These are phyloP conservation scores for Hypoxylon sp. DNA, from an alignment of 2,329 filamentous ascomycete species.

Conservation along the genomic window DNA sequence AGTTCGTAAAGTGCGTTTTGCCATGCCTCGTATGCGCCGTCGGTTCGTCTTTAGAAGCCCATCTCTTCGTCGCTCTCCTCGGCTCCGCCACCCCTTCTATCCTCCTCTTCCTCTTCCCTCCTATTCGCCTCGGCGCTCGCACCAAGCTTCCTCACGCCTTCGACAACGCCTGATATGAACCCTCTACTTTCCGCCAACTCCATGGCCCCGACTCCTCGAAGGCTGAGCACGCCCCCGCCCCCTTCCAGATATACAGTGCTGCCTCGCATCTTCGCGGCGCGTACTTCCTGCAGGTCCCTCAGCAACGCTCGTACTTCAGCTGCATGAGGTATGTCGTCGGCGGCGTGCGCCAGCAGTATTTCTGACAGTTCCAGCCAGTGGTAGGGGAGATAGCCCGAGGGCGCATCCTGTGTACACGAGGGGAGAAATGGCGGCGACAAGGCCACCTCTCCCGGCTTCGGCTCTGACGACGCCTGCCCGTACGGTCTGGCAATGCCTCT, in stretches of 20 bases:
- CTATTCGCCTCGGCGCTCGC: constrained; percentile 82
- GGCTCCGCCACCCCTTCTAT: constrained; percentile 66
- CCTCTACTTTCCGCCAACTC: constrained; percentile 89
- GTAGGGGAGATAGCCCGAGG: constrained; percentile 82
- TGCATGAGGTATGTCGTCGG: constrained; percentile 81
- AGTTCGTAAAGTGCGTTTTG: constrained; percentile 13
- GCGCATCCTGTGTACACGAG: constrained; percentile 77
- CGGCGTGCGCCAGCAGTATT: constrained; percentile 85
- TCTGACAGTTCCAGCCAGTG: constrained; percentile 96
- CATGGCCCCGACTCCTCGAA: constrained; percentile 87
- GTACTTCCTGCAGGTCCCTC: constrained; percentile 85
- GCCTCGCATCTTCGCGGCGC: constrained; percentile 87
- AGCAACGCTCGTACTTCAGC: constrained; percentile 81
- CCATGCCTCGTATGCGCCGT: constrained; percentile 9
- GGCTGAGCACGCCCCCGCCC: constrained; percentile 75
- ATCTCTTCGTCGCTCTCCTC: constrained; percentile 72
- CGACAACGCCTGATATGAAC: constrained; percentile 87
- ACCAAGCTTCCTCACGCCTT: constrained; percentile 86
- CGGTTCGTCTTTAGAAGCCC: constrained; percentile 44
- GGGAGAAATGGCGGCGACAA: constrained; percentile 82
- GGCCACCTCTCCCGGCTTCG: constrained; percentile 44
- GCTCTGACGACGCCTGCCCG: constrained; percentile 47
- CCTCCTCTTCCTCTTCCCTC: constrained; percentile 81
- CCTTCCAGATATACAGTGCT: constrained; percentile 79
- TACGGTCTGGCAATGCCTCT: constrained; percentile 58